Percentiles rank a stretch among this genome's conserved stretches.
phyloP scores from a whole-genome alignment of 202 grass and related monocot genomes.

The Alloteropsis angusta region DNA sequence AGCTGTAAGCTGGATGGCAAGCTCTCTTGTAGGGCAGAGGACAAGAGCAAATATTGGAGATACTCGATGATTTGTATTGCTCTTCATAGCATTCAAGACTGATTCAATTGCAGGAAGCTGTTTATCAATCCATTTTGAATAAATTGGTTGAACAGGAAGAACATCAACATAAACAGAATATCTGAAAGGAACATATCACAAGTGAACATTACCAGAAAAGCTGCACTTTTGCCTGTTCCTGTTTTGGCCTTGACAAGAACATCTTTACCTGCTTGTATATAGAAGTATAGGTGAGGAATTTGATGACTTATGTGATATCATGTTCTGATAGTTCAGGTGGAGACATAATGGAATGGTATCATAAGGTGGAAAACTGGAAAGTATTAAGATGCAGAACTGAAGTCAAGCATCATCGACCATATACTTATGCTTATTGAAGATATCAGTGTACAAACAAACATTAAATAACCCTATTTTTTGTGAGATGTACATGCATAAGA shows the following conservation, averaged over 20 bases:
- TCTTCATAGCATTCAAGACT: constrained; percentile 67
- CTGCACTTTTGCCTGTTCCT: constrained; percentile 78
- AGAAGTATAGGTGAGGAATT: not conserved
- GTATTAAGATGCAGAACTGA: not conserved
- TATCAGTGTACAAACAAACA: not conserved
- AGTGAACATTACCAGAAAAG: constrained; percentile 81
- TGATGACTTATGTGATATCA: not conserved
- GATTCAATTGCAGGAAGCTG: constrained; percentile 99
- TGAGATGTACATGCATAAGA: no score
- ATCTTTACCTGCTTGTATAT: constrained; percentile 70
- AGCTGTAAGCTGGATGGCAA: constrained; percentile 86
- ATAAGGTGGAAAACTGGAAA: not conserved
- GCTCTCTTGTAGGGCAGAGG: constrained; percentile 86
- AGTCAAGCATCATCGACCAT: not conserved
- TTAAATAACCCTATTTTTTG: not conserved
- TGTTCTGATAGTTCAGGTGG: constrained; percentile 10
- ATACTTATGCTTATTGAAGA: not conserved
- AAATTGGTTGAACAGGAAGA: constrained; percentile 24
- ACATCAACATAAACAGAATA: constrained; percentile 3
- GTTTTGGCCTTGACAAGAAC: constrained; percentile 92
- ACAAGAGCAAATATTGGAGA: constrained; percentile 75
- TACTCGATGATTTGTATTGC: constrained; percentile 48
- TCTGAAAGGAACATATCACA: constrained; percentile 3
- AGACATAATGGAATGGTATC: not conserved
- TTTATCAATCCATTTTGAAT: constrained; percentile 54